Conservation (phyloP, 352 stramenopile genomes). For the Achlya hypogyna region DNA sequence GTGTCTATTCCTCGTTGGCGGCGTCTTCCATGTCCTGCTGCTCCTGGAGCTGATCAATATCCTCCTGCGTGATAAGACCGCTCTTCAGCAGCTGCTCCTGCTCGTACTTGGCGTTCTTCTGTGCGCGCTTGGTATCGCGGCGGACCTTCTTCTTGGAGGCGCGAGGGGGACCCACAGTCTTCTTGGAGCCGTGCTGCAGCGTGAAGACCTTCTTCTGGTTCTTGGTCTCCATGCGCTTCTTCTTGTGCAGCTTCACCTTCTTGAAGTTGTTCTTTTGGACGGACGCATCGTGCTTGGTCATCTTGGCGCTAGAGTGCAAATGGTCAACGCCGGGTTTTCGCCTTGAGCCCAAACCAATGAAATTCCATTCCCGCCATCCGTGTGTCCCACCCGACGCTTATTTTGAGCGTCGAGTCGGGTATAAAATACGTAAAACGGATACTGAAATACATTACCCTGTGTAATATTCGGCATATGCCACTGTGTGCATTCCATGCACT, state of each 20-base stretch:
- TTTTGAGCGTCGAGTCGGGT: not conserved
- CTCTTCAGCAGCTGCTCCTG: constrained; percentile 71
- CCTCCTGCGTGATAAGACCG: constrained; percentile 68
- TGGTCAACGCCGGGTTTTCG: not conserved
- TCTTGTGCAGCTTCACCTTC: constrained; percentile 80
- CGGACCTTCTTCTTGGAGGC: constrained; percentile 82
- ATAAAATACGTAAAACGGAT: not conserved
- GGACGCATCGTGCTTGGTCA: constrained; percentile 25
- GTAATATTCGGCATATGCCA: too few relatives aligned
- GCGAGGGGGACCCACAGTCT: constrained; percentile 48
- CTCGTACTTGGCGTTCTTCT: constrained; percentile 58
- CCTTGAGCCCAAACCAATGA: not conserved
- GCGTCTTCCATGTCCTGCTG: constrained; percentile 30
- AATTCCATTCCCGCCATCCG: not conserved
- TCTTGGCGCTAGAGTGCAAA: not conserved
- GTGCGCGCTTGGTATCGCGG: constrained; percentile 72
- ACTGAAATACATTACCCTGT: not conserved
- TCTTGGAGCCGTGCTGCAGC: constrained; percentile 44
- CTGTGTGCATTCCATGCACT: too few relatives aligned
- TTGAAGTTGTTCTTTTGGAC: constrained; percentile 77
- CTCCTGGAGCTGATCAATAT: constrained; percentile 72
- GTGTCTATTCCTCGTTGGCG: constrained; percentile 27
- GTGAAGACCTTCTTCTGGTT: constrained; percentile 77
- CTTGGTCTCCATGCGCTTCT: constrained; percentile 62
- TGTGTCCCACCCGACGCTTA: not conserved